A percentile compares a stretch with the other conserved stretches of the same genome.
phyloP scores from a whole-genome alignment of 176 grass and related monocot species.

The Metroxylon sagu region DNA sequence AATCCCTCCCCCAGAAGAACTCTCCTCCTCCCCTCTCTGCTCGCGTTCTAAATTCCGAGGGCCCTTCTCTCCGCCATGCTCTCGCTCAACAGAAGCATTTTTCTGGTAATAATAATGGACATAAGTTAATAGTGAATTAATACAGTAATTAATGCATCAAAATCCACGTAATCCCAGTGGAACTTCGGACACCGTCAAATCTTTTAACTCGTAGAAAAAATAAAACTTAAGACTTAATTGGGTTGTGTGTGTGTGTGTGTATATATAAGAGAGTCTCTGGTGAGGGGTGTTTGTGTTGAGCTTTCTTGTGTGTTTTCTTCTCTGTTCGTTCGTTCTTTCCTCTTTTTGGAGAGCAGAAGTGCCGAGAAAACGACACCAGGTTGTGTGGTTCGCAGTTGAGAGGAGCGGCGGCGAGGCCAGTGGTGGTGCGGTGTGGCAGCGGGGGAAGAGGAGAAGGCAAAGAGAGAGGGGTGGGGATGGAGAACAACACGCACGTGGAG shows the following conservation, averaged over 20 bases:
- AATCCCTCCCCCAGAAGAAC: conserved; percentile 1
- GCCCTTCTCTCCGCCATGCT: too few species aligned
- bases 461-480: conserved; percentile 27
- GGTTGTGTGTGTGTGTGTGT: too few species aligned
- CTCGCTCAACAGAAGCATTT: too few species aligned
- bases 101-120: too few species aligned
- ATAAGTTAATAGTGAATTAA: too few species aligned
- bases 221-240: too few species aligned
- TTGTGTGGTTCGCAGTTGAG: conserved; percentile 10
- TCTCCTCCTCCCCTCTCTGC: conserved; percentile 1
- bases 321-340: not conserved
- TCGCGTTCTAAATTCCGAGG: too few species aligned
- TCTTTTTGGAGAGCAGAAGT: not conserved
- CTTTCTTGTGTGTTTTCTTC: too few species aligned
- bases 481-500: conserved; percentile 70
- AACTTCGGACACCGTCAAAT: too few species aligned
- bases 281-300: not conserved
- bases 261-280: not conserved
- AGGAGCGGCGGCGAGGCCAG: conserved; percentile 28
- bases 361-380: not conserved
- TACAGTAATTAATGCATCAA: too few species aligned
- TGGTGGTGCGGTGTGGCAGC: conserved; percentile 16
- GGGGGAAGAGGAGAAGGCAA: not conserved
- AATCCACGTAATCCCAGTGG: too few species aligned
- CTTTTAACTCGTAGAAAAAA: too few species aligned